phyloP scores from a whole-genome alignment of 306 rosid genomes.

The Aeschynomene evenia region DNA sequence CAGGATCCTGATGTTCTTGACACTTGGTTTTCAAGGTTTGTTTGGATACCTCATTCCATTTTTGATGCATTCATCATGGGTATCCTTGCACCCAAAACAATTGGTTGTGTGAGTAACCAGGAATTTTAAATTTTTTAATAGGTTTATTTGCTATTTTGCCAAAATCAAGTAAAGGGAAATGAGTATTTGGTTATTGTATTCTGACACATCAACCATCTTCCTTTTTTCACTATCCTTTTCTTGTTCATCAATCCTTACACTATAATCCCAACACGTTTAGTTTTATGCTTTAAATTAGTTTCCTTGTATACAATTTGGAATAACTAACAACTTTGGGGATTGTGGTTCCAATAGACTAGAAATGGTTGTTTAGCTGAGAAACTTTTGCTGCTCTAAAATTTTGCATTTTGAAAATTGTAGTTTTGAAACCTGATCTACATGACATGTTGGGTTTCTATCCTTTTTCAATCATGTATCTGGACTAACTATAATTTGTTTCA shows the following conservation, averaged over 20 bases:
- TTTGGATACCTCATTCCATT: not conserved
- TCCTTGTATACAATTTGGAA: not conserved
- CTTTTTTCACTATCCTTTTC: not conserved
- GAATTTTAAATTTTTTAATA: not conserved
- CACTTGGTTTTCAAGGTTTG: slow-evolving; percentile 97
- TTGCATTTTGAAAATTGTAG: not conserved
- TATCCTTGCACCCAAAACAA: slow-evolving; percentile 4
- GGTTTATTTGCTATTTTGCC: slow-evolving; percentile 1
- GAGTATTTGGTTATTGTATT: not conserved
- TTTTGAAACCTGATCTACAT: not conserved
- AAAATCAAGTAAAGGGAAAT: too few species aligned
- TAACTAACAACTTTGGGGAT: not conserved
- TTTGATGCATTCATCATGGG: not conserved
- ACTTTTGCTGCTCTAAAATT: not conserved
- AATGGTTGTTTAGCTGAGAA: not conserved
- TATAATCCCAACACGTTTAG: not conserved
- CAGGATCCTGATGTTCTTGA: slow-evolving; percentile 98
- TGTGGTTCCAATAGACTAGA: not conserved
- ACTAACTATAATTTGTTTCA: not conserved
- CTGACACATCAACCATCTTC: not conserved
- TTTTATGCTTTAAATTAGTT: not conserved
- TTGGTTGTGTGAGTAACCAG: not conserved
- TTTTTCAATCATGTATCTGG: not conserved
- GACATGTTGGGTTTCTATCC: slow-evolving; percentile 3
- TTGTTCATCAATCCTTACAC: not conserved